Conservation (phyloP, 805 yeast species). For the Torulaspora franciscae region DNA sequence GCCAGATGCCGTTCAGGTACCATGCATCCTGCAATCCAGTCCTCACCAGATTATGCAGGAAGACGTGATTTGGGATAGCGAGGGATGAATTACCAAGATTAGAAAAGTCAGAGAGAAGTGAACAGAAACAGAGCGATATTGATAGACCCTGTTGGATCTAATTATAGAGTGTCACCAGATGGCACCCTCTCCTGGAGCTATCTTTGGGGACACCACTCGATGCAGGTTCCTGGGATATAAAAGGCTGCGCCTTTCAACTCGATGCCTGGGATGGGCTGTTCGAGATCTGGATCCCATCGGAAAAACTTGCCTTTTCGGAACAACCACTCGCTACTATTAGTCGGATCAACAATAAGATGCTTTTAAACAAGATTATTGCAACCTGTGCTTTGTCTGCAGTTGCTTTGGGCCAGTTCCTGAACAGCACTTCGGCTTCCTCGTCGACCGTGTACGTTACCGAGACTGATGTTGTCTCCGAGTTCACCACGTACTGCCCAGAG, state of each 20-base stretch:
- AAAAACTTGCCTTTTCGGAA: neutral
- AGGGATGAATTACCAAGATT: neutral
- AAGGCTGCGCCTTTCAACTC: neutral
- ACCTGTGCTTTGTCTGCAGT: slow-evolving; percentile 10
- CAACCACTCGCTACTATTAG: slow-evolving; percentile 7
- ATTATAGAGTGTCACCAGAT: neutral
- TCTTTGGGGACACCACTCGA: no score
- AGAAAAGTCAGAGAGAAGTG: slow-evolving; percentile 1
- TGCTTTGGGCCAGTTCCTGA: slow-evolving; percentile 6
- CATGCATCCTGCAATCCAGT: neutral
- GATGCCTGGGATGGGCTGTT: neutral
- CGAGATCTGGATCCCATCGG: neutral
- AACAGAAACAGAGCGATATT: slow-evolving; percentile 5
- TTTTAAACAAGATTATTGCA: slow-evolving; percentile 8
- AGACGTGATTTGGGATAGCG: slow-evolving; percentile 7
- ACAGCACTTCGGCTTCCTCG: neutral
- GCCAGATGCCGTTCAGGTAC: neutral
- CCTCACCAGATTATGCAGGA: neutral
- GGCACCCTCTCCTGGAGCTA: neutral
- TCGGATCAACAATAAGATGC: slow-evolving; percentile 7
- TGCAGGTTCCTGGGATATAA: neutral
- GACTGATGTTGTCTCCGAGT: slow-evolving; percentile 35
- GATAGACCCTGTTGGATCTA: neutral
- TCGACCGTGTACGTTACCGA: neutral
- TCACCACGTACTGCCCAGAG: slow-evolving; percentile 79